Conservation (phyloP, 2,329 filamentous ascomycete genomes). For the Verticillium klebahnii region DNA sequence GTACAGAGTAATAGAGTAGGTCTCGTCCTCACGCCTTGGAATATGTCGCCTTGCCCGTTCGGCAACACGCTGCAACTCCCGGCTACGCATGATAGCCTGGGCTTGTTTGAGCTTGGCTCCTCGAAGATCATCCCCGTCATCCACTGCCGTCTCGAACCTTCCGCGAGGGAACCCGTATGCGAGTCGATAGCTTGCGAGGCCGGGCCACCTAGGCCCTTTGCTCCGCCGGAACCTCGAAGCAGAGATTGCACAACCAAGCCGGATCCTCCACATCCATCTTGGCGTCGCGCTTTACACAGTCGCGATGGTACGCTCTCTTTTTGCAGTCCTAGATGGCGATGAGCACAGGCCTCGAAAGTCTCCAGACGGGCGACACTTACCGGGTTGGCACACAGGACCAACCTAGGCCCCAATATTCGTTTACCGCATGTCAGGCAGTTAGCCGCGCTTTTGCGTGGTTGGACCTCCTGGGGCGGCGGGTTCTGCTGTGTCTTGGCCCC, state of each 20-base stretch:
- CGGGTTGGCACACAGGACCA: slow-evolving; percentile 46
- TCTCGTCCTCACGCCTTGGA: background rate
- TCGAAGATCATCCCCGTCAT: background rate
- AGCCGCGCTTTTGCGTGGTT: slow-evolving; percentile 35
- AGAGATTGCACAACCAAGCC: slow-evolving; percentile 15
- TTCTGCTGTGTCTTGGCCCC: background rate
- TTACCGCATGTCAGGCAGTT: slow-evolving; percentile 45
- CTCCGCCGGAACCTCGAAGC: background rate
- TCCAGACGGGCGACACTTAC: slow-evolving; percentile 25
- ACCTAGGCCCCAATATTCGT: slow-evolving; percentile 40
- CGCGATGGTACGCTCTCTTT: slow-evolving; percentile 42
- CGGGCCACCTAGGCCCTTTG: slow-evolving; percentile 3
- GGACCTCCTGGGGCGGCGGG: slow-evolving; percentile 23
- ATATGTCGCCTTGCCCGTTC: background rate
- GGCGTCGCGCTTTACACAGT: slow-evolving; percentile 31
- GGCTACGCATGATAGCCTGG: background rate
- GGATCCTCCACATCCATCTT: slow-evolving; percentile 27
- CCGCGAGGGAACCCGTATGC: background rate
- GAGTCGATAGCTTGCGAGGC: background rate
- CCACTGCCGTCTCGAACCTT: background rate
- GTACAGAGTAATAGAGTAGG: background rate
- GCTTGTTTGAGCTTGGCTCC: background rate
- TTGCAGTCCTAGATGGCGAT: slow-evolving; percentile 31
- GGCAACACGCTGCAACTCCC: background rate
- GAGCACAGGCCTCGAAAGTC: slow-evolving; percentile 1